A percentile compares a stretch with the other conserved stretches of the same genome.
Conservation (phyloP, 768 basidiomycete species). For the Paxillus involutus region DNA sequence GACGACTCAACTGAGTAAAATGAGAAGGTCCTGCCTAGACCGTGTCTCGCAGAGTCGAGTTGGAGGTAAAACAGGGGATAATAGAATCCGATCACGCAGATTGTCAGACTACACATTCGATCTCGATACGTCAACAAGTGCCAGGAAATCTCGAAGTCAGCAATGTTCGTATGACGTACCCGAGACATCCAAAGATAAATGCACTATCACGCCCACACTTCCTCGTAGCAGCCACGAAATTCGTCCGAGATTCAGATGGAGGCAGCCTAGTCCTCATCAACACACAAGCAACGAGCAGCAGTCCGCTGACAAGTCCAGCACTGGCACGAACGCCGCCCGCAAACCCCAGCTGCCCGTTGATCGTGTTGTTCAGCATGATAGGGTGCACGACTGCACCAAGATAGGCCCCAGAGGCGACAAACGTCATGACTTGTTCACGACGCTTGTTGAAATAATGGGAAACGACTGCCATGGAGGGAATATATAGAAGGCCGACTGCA, state of each 20-base stretch:
- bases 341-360: constrained; percentile 46
- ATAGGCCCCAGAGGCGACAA: constrained; percentile 56
- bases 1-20: constrained; percentile 52
- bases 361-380: constrained; percentile 56
- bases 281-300: constrained; percentile 40
- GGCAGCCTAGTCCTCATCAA: constrained; percentile 40
- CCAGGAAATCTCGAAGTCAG: not conserved
- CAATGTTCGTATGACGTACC: constrained; percentile 8
- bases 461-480: constrained; percentile 47
- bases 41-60: constrained; percentile 49
- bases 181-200: constrained; percentile 28
- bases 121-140: not conserved
- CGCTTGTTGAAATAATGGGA: constrained; percentile 53
- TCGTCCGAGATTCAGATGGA: constrained; percentile 27
- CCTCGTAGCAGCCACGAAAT: constrained; percentile 21
- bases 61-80: constrained; percentile 64
- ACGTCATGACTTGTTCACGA: constrained; percentile 51
- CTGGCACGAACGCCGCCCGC: constrained; percentile 41
- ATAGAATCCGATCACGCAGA: constrained; percentile 45
- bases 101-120: constrained; percentile 14
- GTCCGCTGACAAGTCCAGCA: constrained; percentile 38
- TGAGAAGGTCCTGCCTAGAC: constrained; percentile 45
- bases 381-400: constrained; percentile 62
- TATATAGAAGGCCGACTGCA: constrained; percentile 46
- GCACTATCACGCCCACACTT: constrained; percentile 25